These are phyloP conservation scores for Cotoneaster glaucophyllus DNA, from an alignment of 306 rosid genomes.

Conservation along the genomic window DNA sequence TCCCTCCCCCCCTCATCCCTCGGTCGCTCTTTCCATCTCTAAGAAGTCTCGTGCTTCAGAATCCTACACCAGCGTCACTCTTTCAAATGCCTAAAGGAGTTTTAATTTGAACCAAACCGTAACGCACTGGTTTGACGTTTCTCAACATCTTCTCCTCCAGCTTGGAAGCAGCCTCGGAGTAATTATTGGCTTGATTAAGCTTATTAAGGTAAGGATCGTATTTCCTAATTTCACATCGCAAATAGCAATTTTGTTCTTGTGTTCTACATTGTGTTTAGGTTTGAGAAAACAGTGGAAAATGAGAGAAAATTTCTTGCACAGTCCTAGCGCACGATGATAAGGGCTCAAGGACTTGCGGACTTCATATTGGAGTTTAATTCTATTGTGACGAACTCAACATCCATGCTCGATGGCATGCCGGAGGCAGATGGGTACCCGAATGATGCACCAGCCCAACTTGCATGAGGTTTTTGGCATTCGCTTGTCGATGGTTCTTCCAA, in stretches of 20 bases:
- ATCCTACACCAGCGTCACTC: conserved; percentile 6
- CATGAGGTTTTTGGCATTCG: too few relatives aligned
- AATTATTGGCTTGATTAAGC: conserved; percentile 16
- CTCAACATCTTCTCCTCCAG: neutral
- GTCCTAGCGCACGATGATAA: too few relatives aligned
- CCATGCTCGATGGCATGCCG: too few relatives aligned
- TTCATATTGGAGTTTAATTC: too few relatives aligned
- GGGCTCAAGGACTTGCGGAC: too few relatives aligned
- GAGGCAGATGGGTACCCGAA: too few relatives aligned
- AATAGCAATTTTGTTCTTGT: neutral
- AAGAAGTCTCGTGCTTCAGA: conserved; percentile 1
- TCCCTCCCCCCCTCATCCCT: neutral
- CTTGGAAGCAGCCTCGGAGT: conserved; percentile 27
- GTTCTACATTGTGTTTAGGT: neutral
- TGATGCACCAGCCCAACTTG: too few relatives aligned
- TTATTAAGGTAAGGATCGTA: conserved; percentile 28
- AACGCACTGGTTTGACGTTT: conserved; percentile 16
- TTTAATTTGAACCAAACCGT: conserved; percentile 26
- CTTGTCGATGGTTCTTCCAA: too few relatives aligned
- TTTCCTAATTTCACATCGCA: neutral
- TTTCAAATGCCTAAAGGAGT: neutral
- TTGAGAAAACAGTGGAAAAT: neutral
- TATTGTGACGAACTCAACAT: too few relatives aligned
- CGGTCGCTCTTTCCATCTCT: neutral
- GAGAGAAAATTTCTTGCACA: neutral